These are phyloP conservation scores for Panicum miliaceum DNA, from an alignment of 176 grass and related monocot genomes.

Conservation along the genomic window DNA sequence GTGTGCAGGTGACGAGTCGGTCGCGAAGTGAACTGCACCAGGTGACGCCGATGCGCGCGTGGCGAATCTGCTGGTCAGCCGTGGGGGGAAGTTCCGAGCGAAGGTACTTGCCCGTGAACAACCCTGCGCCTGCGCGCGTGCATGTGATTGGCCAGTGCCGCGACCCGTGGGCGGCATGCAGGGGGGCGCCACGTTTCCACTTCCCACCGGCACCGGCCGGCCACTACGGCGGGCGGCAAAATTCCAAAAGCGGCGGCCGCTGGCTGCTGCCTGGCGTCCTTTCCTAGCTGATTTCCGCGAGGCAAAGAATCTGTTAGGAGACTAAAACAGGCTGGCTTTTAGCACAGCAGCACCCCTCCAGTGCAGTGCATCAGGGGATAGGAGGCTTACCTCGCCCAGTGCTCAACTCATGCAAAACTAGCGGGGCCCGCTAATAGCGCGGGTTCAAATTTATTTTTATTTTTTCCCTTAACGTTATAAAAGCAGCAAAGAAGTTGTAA, in stretches of 20 bases:
- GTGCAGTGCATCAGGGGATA: neutral
- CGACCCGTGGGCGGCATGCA: constrained; percentile 2
- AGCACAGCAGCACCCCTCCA: neutral
- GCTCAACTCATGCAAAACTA: neutral
- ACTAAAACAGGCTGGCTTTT: neutral
- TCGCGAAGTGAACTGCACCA: neutral
- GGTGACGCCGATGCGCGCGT: neutral
- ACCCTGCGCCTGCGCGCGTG: neutral
- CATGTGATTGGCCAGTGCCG: neutral
- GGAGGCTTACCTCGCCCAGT: constrained; percentile 42
- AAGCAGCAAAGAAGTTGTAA: too few relatives aligned
- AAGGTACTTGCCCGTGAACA: neutral
- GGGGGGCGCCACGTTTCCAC: neutral
- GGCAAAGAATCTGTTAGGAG: constrained; percentile 21
- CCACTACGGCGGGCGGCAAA: neutral
- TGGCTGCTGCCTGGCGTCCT: neutral
- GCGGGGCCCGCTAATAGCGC: too few relatives aligned
- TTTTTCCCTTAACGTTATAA: too few relatives aligned
- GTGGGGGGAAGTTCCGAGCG: neutral
- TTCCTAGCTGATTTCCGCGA: neutral
- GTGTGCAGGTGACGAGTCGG: neutral
- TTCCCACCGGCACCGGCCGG: neutral
- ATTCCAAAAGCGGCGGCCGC: neutral
- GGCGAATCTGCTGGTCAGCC: neutral
- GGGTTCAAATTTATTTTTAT: too few relatives aligned